Evolutionary conservation across 139 green algal genomes (phyloP), one percentile per base, ranked within the genome.

Genomic region (Haematococcus lacustris): DNA sequence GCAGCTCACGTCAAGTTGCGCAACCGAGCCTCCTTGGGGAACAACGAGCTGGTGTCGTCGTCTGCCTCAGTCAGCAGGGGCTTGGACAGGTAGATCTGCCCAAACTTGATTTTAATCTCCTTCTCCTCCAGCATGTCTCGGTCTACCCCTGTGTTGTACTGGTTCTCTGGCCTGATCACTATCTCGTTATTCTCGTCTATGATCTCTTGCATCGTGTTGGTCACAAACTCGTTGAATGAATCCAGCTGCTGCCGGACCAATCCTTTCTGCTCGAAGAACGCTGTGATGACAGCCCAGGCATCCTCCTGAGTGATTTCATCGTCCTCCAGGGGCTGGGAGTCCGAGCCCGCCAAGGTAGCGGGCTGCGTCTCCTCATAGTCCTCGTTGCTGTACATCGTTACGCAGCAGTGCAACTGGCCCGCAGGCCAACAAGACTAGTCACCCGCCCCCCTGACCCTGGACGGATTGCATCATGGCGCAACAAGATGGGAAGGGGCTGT

Each of bases 191-290:
- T 90, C 38, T 94, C 88, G 51, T 88, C 70, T 39, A 83, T 78
- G 28, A 83, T 81, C n/a, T 83, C 82, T 70, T 83, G 78, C 76
- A 98, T 95, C 40, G 88, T 96, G 80, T 96, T 93, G 69, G 88
- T 75, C 50, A 97, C 87, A 77, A 99, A 99, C 79, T 98, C 91
- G 64, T 98, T 96, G 85, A 98, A 99, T 0, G 91, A 97, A 80
- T 99, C 95, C 53, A 99, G 87, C 87, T 99, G 95, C 88, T 99
- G 96, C 23, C 92, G 85, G 37, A 98, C 96, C 1, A 99, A 83
- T 30, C 93, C 93, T 75, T 98, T 98, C 63, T 96, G 88, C 65
- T 96, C 88, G 68, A 99, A 98, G 61, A 97, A 99, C 0, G 79
- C 77, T 4, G 75, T 77, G 51, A 88, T 85, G 28, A 88, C 83